phyloP scores from a whole-genome alignment of 768 basidiomycete species.

The Amanita inopinata region DNA sequence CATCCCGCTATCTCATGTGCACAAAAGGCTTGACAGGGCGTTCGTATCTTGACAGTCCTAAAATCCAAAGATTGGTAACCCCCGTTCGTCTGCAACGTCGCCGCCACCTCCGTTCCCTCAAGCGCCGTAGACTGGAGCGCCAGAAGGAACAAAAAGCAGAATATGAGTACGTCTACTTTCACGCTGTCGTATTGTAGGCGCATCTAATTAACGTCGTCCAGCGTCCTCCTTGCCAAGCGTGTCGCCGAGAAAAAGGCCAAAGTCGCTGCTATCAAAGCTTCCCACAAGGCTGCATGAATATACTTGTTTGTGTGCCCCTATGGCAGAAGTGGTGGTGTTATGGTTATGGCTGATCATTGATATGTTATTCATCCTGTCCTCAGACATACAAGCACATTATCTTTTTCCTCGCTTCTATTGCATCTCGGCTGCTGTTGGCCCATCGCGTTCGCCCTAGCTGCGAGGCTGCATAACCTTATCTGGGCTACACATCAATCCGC shows the following conservation, averaged over 20 bases:
- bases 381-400: too few species aligned
- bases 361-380: too few species aligned
- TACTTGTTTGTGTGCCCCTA: neutral
- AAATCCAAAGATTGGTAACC: conserved; percentile 95
- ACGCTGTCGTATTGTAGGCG: neutral
- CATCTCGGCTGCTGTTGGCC: too few species aligned
- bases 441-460: too few species aligned
- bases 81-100: conserved; percentile 93
- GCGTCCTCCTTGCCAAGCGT: conserved; percentile 76
- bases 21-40: neutral
- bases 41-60: conserved; percentile 46
- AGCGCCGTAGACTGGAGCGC: conserved; percentile 76
- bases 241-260: conserved; percentile 90
- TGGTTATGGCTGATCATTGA: too few species aligned
- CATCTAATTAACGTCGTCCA: conserved; percentile 16
- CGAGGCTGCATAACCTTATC: too few species aligned
- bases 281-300: conserved; percentile 39
- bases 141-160: conserved; percentile 95
- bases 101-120: conserved; percentile 83
- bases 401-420: too few species aligned
- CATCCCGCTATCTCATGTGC: neutral
- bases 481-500: too few species aligned
- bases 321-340: too few species aligned
- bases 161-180: conserved; percentile 60
- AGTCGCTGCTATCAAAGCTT: conserved; percentile 78